These are phyloP conservation scores for Cetradonia linearis DNA, from an alignment of 495 filamentous ascomycete species.

Conservation along the genomic window DNA sequence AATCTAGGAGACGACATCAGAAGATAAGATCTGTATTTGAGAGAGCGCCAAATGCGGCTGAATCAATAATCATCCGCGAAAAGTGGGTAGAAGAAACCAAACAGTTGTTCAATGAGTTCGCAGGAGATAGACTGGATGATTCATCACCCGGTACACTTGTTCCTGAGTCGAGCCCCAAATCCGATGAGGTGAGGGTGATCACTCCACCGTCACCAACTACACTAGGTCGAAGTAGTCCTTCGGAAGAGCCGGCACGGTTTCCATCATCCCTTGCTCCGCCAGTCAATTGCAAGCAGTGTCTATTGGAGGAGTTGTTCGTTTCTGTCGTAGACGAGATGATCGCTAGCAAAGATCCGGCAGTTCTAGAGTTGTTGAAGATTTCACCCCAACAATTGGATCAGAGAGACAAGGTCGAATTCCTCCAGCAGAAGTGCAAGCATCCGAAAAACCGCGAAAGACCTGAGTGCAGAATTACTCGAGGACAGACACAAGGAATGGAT, in stretches of 20 bases:
- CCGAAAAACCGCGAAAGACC: neutral
- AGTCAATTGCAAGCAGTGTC: too few relatives aligned
- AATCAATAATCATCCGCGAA: too few relatives aligned
- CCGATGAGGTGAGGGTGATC: neutral
- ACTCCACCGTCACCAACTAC: constrained; percentile 1
- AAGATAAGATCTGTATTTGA: too few relatives aligned
- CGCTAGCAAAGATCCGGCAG: neutral
- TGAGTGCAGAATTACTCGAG: neutral
- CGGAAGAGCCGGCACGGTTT: neutral
- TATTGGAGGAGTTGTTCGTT: neutral
- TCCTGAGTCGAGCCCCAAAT: neutral
- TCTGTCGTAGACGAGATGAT: neutral
- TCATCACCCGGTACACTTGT: too few relatives aligned
- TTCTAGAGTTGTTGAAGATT: too few relatives aligned
- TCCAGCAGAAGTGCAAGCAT: neutral
- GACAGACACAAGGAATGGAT: neutral
- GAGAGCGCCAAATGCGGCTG: too few relatives aligned
- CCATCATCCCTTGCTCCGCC: neutral
- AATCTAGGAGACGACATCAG: too few relatives aligned
- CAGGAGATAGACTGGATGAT: neutral
- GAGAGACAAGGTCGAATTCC: neutral
- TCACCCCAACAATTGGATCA: too few relatives aligned
- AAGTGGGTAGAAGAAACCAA: too few relatives aligned
- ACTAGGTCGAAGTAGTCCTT: neutral
- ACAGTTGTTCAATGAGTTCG: too few relatives aligned